phyloP scores from a whole-genome alignment of 2,329 filamentous ascomycete species.

The Capronia epimyces region DNA sequence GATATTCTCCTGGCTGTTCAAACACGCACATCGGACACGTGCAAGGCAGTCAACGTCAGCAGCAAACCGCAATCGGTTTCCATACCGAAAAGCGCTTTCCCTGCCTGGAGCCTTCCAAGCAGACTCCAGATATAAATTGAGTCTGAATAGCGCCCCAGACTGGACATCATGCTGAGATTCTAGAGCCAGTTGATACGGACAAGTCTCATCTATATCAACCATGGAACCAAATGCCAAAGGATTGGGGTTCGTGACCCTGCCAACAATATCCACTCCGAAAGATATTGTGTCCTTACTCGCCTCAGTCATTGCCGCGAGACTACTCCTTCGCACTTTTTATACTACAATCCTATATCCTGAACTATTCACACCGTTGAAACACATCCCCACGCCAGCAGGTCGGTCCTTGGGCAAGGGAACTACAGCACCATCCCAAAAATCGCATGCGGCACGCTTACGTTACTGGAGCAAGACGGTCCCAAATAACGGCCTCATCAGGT shows the following conservation, averaged over 20 bases:
- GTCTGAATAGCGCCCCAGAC: too few species aligned
- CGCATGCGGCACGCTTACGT: background rate
- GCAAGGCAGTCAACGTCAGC: too few species aligned
- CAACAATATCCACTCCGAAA: background rate
- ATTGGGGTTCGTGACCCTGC: background rate
- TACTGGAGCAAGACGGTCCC: slow-evolving; percentile 40
- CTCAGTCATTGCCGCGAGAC: background rate
- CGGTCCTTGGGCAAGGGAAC: background rate
- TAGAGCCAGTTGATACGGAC: too few species aligned
- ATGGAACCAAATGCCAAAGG: background rate
- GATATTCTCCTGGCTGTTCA: too few species aligned
- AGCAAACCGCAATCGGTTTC: too few species aligned
- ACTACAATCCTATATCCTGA: background rate
- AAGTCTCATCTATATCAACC: too few species aligned
- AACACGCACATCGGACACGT: too few species aligned
- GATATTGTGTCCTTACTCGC: background rate
- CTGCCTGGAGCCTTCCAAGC: too few species aligned
- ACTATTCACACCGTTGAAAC: background rate
- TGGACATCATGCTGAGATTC: too few species aligned
- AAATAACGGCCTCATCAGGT: slow-evolving; percentile 64
- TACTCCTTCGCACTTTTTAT: background rate
- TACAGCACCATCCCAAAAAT: background rate
- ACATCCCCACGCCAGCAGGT: background rate
- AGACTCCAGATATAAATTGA: too few species aligned
- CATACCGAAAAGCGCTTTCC: too few species aligned